A percentile compares a stretch with the other conserved stretches of the same genome.
These are phyloP conservation scores for Scolecobasidium constrictum DNA, from an alignment of 2,329 filamentous ascomycete species.

Conservation along the genomic window DNA sequence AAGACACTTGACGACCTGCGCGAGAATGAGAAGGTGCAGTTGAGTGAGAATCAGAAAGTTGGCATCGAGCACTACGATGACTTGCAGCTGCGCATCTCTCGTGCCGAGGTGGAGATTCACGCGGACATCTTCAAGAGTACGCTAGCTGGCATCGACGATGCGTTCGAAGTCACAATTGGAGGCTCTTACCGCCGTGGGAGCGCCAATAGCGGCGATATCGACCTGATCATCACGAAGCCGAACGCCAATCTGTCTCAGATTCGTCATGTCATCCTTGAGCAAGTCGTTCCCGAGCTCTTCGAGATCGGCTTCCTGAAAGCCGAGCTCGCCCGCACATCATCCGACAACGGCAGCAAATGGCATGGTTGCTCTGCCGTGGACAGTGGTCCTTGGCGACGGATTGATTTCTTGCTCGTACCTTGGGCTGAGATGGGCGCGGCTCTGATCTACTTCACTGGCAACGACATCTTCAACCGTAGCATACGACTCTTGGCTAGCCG, in stretches of 20 bases:
- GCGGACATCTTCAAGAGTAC: conserved; percentile 51
- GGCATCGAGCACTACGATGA: conserved; percentile 74
- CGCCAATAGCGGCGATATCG: conserved; percentile 66
- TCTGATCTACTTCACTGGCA: conserved; percentile 89
- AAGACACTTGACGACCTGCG: conserved; percentile 63
- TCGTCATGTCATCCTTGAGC: conserved; percentile 48
- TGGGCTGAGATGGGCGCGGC: conserved; percentile 71
- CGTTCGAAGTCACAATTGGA: conserved; percentile 61
- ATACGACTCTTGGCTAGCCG: conserved; percentile 68
- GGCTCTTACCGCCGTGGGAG: conserved; percentile 81
- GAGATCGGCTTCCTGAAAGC: conserved; percentile 55
- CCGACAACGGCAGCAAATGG: conserved; percentile 63
- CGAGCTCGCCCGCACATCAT: conserved; percentile 50
- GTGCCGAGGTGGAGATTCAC: conserved; percentile 62
- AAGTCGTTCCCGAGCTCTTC: conserved; percentile 53
- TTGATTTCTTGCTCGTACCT: conserved; percentile 79
- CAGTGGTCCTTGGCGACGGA: conserved; percentile 55
- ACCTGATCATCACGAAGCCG: conserved; percentile 68
- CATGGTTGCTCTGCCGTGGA: conserved; percentile 74
- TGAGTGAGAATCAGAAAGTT: conserved; percentile 60
- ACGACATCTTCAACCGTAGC: conserved; percentile 88
- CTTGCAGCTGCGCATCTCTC: conserved; percentile 67
- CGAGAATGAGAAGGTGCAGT: conserved; percentile 41
- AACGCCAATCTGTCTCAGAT: conserved; percentile 49
- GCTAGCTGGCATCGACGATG: conserved; percentile 48